Base-by-base conservation (phyloP, 1,284 basidiomycete genomes). In the Mycosarcoma mackinlayi region DNA sequence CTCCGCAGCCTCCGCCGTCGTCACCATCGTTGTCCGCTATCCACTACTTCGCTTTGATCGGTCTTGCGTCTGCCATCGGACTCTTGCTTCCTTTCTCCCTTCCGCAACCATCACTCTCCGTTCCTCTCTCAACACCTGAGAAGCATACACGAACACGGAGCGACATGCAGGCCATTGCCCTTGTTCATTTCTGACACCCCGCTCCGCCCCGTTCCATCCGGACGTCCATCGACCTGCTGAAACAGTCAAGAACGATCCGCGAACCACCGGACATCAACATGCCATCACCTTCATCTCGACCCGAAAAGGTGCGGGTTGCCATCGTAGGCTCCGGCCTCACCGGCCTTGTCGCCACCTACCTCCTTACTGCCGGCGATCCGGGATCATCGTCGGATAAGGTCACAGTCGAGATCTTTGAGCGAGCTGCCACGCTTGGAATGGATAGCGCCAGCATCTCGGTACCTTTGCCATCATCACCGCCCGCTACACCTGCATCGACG, bases 291-390 rank as follows among this genome's bases (percentile, higher is more conserved):
- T 2, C 27, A 9, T 13, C 45, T 16, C 25, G 42, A 7, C 40
- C 50, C n/a, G 31, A 41, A 33, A 21, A 56, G 34, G 56, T 69
- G 19, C 56, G 60, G 14, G 72, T 95, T 64, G 93, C 93, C 7
- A 89, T 95, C 76, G 88, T 95, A 39, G 93, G 93, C 33, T 92
- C 93, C 0, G 93, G 93, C 19, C 91, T 93, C 8, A 91, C 87
- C 8, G 94, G 93, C 3, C 88, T 88, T 10, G 89, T 91, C 11
- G 91, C 93, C 9, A 92, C 93, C 1, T 94, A 92, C 83, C 94
- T 92, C 88, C 87, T 95, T 49, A 84, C 87, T 3, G 63, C 84
- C 25, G 80, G 90, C 23, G 8, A 28, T 6, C 14, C 40, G 9
- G 11, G 33, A 34, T 34, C 56, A 4, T 4, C 40, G 13, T 23